Conservation (phyloP, 257 asterid genomes). For the Oldenlandia corymbosa region DNA sequence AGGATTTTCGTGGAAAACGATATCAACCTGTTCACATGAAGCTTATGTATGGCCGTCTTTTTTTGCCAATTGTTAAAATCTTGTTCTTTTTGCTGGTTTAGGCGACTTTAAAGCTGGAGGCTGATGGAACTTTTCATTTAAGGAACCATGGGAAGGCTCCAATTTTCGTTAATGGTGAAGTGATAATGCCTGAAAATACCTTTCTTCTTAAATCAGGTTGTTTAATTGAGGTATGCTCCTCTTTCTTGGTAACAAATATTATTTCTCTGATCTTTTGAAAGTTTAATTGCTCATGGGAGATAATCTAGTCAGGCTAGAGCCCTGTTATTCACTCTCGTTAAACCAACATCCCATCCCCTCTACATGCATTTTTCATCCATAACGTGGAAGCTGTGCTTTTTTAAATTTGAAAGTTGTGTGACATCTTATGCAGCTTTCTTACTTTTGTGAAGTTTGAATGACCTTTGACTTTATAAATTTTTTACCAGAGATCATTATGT, state of each 20-base stretch:
- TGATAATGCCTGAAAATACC: conserved; percentile 28
- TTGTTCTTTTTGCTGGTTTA: conserved; percentile 16
- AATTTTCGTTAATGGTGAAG: conserved; percentile 41
- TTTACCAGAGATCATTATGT: too few species aligned
- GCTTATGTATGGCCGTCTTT: background rate
- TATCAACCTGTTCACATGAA: background rate
- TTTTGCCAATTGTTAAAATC: background rate
- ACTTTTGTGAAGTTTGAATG: background rate
- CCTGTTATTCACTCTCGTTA: background rate
- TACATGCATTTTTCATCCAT: background rate
- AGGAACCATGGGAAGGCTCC: conserved; percentile 49
- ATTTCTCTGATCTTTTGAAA: background rate
- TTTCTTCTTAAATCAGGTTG: conserved; percentile 40
- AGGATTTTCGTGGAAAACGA: background rate
- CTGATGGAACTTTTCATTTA: conserved; percentile 43
- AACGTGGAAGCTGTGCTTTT: background rate
- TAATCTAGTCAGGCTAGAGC: background rate
- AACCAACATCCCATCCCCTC: background rate
- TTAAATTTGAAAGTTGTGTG: too few species aligned
- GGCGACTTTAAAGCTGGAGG: conserved; percentile 57
- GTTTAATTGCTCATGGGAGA: background rate
- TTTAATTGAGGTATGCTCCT: conserved; percentile 49
- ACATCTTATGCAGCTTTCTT: too few species aligned
- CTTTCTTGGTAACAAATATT: background rate
- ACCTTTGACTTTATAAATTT: background rate